phyloP scores from a whole-genome alignment of 2,329 filamentous ascomycete species.

The Waltergamsia citrina region DNA sequence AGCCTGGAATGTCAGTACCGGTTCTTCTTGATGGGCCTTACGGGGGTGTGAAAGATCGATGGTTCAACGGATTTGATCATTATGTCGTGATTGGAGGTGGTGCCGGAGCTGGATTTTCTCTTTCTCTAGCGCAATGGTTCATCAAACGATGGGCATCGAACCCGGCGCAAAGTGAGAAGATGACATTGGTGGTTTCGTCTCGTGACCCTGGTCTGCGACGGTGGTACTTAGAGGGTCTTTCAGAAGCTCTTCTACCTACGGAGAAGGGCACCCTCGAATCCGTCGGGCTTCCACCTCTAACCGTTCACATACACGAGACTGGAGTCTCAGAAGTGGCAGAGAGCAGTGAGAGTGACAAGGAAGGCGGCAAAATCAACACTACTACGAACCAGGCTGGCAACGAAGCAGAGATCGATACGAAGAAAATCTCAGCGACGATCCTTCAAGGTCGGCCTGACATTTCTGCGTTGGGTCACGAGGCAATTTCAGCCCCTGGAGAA shows the following conservation, averaged over 20 bases:
- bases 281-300: too few relatives aligned
- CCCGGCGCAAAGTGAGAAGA: conserved; percentile 3
- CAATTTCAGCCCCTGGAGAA: conserved; percentile 3
- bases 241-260: neutral
- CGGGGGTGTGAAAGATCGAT: conserved; percentile 33
- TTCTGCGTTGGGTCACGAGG: conserved; percentile 1
- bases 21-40: conserved; percentile 51
- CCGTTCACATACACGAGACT: conserved; percentile 4
- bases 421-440: conserved; percentile 3
- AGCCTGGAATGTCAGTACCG: conserved; percentile 23
- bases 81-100: conserved; percentile 43
- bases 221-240: conserved; percentile 6
- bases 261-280: too few relatives aligned
- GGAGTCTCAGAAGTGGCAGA: neutral
- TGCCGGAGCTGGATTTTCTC: conserved; percentile 42
- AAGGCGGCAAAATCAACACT: neutral
- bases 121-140: conserved; percentile 35
- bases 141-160: neutral
- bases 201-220: conserved; percentile 3
- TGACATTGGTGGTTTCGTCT: conserved; percentile 5
- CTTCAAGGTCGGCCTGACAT: conserved; percentile 10
- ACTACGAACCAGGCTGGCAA: neutral
- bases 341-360: neutral
- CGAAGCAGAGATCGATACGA: conserved; percentile 4
- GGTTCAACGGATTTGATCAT: conserved; percentile 27